phyloP scores from a whole-genome alignment of 2,329 filamentous ascomycete genomes.

The Cryphonectria japonica region DNA sequence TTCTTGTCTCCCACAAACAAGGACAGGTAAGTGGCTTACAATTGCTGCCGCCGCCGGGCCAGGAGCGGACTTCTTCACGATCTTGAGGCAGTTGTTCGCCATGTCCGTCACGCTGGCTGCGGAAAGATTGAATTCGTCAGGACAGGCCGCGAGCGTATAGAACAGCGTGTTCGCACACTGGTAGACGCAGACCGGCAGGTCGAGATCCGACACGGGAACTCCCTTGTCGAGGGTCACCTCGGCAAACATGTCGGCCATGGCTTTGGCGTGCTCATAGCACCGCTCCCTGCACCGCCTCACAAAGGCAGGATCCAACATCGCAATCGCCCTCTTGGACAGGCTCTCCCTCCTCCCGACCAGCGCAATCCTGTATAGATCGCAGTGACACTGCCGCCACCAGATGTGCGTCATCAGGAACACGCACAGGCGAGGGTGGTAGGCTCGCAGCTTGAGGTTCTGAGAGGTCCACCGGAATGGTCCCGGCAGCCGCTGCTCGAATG shows the following conservation, averaged over 20 bases:
- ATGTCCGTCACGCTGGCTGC: slow-evolving; percentile 53
- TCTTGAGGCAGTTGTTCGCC: slow-evolving; percentile 54
- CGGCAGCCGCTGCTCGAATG: slow-evolving; percentile 57
- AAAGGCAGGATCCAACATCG: slow-evolving; percentile 52
- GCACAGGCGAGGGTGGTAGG: slow-evolving; percentile 60
- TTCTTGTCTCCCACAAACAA: no score
- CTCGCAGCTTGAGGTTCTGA: slow-evolving; percentile 57
- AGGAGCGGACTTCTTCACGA: slow-evolving; percentile 54
- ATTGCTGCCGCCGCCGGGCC: slow-evolving; percentile 55
- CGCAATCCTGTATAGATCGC: slow-evolving; percentile 59
- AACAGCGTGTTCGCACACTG: slow-evolving; percentile 59
- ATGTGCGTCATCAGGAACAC: slow-evolving; percentile 64
- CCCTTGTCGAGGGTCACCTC: slow-evolving; percentile 55
- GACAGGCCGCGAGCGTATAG: slow-evolving; percentile 52
- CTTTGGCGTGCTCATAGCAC: slow-evolving; percentile 57
- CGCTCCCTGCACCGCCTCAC: slow-evolving; percentile 52
- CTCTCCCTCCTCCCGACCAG: slow-evolving; percentile 57
- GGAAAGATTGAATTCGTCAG: slow-evolving; percentile 48
- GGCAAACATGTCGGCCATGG: slow-evolving; percentile 60
- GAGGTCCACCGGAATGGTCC: slow-evolving; percentile 62
- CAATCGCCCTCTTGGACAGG: slow-evolving; percentile 48
- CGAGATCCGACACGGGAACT: slow-evolving; percentile 57
- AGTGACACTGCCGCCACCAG: slow-evolving; percentile 63
- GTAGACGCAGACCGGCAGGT: slow-evolving; percentile 59
- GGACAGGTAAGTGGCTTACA: slow-evolving; percentile 39